These are phyloP conservation scores for Ogataea pini DNA, from an alignment of 805 yeast species.

Conservation along the genomic window DNA sequence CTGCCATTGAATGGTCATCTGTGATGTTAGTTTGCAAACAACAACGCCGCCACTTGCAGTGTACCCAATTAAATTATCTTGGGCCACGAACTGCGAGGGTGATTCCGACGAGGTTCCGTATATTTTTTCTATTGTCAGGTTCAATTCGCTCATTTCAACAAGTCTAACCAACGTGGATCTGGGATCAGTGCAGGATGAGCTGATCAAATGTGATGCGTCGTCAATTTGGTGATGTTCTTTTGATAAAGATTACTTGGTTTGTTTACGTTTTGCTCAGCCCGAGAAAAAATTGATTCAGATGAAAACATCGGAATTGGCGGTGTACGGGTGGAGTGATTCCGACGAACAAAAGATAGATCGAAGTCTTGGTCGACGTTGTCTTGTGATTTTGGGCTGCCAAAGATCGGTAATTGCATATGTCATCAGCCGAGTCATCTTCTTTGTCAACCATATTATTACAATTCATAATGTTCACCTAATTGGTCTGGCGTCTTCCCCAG, in stretches of 20 bases:
- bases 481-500: too few species aligned
- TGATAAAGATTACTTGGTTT: not conserved
- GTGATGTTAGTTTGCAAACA: constrained; percentile 39
- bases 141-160: constrained; percentile 17
- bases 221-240: not conserved
- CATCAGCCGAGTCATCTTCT: too few species aligned
- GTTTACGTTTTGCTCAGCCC: constrained; percentile 1
- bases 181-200: too few species aligned
- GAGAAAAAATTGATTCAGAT: not conserved
- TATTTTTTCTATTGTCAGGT: constrained; percentile 31
- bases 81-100: constrained; percentile 42
- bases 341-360: too few species aligned
- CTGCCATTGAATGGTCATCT: constrained; percentile 34
- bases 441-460: too few species aligned
- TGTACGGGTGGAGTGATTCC: too few species aligned
- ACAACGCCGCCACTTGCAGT: constrained; percentile 64
- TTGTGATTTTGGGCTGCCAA: too few species aligned
- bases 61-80: constrained; percentile 47
- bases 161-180: too few species aligned
- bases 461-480: too few species aligned
- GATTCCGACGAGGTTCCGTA: constrained; percentile 51
- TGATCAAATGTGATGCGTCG: not conserved
- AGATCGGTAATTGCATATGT: too few species aligned
- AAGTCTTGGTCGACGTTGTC: too few species aligned
- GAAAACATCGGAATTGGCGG: not conserved